These are phyloP conservation scores for Amoebophrya sp. DNA, from an alignment of 169 alveolate species.

Conservation along the genomic window DNA sequence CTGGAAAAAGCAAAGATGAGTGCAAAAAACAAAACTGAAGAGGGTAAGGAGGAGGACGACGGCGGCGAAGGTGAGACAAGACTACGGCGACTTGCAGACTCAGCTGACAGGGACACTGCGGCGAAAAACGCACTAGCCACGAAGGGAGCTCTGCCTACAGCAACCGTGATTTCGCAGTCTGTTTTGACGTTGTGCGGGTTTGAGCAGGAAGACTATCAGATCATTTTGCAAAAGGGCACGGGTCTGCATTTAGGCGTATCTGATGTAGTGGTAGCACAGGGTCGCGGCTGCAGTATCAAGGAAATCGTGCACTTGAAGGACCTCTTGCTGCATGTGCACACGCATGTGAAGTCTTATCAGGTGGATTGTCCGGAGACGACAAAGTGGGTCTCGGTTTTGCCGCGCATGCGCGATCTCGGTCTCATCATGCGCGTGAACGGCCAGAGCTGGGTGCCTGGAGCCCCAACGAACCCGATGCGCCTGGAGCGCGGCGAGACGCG, in stretches of 20 bases:
- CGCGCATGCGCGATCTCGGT: background rate
- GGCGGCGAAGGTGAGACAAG: background rate
- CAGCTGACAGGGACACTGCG: no score
- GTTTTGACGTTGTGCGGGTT: background rate
- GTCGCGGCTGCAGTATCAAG: background rate
- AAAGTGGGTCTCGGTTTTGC: background rate
- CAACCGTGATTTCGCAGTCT: background rate
- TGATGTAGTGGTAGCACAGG: background rate
- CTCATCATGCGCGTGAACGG: background rate
- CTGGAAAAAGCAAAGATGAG: background rate
- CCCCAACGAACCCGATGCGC: background rate
- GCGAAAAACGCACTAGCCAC: background rate
- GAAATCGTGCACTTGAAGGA: background rate
- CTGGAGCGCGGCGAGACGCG: background rate
- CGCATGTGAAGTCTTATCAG: no score
- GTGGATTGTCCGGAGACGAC: background rate
- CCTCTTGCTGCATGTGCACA: no score
- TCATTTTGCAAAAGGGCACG: background rate
- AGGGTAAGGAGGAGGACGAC: background rate
- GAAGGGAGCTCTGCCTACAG: background rate
- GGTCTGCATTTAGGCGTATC: background rate
- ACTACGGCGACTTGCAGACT: background rate
- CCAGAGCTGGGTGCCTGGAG: background rate
- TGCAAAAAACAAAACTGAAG: background rate
- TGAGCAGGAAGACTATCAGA: background rate